Conservation (phyloP, 1,284 basidiomycete species). For the Sparassis latifolia region DNA sequence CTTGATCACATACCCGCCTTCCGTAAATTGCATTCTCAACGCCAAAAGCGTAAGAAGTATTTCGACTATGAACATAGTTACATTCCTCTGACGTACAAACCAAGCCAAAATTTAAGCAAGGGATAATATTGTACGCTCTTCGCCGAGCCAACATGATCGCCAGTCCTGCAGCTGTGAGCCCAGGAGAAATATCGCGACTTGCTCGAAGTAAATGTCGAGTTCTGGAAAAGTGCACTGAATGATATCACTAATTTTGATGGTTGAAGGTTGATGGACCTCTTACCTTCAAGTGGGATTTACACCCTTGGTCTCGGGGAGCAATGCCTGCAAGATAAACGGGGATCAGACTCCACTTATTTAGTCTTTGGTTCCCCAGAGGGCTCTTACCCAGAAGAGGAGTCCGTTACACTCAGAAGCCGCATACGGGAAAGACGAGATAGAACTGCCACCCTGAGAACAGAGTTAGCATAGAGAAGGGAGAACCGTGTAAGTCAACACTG, state of each 20-base stretch:
- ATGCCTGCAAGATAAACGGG: slow-evolving; percentile 7
- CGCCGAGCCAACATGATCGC: slow-evolving; percentile 36
- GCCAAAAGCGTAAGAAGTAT: not conserved
- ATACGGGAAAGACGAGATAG: slow-evolving; percentile 56
- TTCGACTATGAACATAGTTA: not conserved
- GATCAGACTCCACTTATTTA: not conserved
- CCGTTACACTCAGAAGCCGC: slow-evolving; percentile 50
- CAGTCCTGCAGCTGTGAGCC: slow-evolving; percentile 30
- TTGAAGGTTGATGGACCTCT: not conserved
- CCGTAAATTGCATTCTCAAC: not conserved
- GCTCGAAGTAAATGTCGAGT: slow-evolving; percentile 50
- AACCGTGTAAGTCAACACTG: not conserved
- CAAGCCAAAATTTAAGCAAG: too few relatives aligned
- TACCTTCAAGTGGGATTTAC: slow-evolving; percentile 36
- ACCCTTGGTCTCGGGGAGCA: slow-evolving; percentile 37
- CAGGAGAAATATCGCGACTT: slow-evolving; percentile 43
- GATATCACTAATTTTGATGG: not conserved
- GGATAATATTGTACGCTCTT: slow-evolving; percentile 24
- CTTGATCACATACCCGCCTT: not conserved
- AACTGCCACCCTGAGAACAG: slow-evolving; percentile 31
- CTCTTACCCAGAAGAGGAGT: slow-evolving; percentile 41
- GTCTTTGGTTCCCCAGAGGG: too few relatives aligned
- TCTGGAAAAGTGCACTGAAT: slow-evolving; percentile 25
- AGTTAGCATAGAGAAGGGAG: not conserved
- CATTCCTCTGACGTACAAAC: slow-evolving; percentile 28